These are phyloP conservation scores for Geosiphon pyriformis DNA, from an alignment of 192 early-diverging fungal species.

Conservation along the genomic window DNA sequence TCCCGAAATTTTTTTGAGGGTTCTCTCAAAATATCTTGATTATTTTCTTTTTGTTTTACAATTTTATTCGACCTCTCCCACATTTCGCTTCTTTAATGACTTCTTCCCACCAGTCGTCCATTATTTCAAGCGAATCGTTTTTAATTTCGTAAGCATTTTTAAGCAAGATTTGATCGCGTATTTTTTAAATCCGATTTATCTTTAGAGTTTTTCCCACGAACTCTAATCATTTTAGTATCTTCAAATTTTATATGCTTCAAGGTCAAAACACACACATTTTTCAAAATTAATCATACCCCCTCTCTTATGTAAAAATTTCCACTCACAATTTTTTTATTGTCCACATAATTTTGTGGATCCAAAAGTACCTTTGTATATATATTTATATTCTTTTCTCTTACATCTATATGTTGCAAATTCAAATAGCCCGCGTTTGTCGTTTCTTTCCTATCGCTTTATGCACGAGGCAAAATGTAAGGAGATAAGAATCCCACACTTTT, in stretches of 20 bases:
- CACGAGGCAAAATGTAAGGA: neutral
- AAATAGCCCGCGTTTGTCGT: neutral
- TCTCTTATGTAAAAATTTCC: neutral
- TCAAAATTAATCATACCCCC: neutral
- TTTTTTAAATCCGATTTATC: neutral
- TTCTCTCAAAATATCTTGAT: neutral
- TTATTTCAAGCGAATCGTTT: neutral
- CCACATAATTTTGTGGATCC: neutral
- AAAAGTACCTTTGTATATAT: neutral
- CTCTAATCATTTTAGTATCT: neutral
- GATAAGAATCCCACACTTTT: neutral
- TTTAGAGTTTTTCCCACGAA: neutral
- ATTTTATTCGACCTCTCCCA: neutral
- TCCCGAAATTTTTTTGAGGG: neutral
- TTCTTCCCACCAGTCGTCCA: neutral
- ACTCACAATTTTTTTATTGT: neutral
- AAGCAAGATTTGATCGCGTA: neutral
- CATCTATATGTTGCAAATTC: neutral
- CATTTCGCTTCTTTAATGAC: neutral
- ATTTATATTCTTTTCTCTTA: neutral
- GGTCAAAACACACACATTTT: neutral
- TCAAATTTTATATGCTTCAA: neutral
- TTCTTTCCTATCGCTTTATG: neutral
- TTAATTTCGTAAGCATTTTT: neutral
- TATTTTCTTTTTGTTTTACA: neutral